phyloP scores from a whole-genome alignment of 495 filamentous ascomycete species.

The Podospora pseudocomata region DNA sequence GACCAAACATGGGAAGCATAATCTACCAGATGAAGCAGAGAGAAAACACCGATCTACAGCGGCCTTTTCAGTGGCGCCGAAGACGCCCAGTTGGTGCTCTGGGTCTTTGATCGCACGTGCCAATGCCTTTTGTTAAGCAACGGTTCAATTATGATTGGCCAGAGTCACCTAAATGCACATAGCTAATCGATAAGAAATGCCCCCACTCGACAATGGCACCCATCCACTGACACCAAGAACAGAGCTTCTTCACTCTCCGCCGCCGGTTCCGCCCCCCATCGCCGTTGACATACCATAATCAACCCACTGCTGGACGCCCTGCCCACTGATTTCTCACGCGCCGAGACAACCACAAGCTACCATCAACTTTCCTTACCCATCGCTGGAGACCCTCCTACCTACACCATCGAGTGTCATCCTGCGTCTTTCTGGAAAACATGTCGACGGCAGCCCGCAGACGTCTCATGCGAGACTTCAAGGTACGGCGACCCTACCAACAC shows the following conservation, averaged over 20 bases:
- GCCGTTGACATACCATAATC: background rate
- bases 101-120: background rate
- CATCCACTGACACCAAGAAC: conserved; percentile 1
- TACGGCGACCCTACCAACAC: conserved; percentile 39
- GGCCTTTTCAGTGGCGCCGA: conserved; percentile 1
- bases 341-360: background rate
- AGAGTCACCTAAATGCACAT: background rate
- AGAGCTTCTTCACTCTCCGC: background rate
- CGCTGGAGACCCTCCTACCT: background rate
- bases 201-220: background rate
- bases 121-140: background rate
- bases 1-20: background rate
- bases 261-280: conserved; percentile 3
- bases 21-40: background rate
- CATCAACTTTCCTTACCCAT: conserved; percentile 10
- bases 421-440: conserved; percentile 50
- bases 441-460: conserved; percentile 91
- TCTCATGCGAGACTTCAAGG: conserved; percentile 98
- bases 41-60: background rate
- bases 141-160: background rate
- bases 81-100: background rate
- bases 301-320: background rate
- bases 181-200: background rate
- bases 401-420: background rate
- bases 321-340: background rate